phyloP scores from a whole-genome alignment of 1,284 basidiomycete species.

The Pterulicium gracile region DNA sequence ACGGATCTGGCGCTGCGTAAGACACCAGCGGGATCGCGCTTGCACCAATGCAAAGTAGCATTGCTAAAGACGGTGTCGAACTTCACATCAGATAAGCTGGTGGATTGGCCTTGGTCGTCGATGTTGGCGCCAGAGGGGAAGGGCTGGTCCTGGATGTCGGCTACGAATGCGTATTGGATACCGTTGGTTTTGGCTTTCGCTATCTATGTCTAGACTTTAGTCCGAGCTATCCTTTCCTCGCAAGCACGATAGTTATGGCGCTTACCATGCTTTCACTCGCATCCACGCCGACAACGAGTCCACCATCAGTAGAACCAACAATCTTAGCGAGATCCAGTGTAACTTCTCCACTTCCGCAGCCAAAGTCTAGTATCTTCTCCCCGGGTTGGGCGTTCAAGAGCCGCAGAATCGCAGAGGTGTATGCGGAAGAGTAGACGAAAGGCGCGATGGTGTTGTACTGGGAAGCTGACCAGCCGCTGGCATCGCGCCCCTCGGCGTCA shows the following conservation, averaged over 20 bases:
- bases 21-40: slow-evolving; percentile 56
- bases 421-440: slow-evolving; percentile 68
- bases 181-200: slow-evolving; percentile 41
- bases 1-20: slow-evolving; percentile 45
- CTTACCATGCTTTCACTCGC: slow-evolving; percentile 64
- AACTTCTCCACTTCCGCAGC: slow-evolving; percentile 76
- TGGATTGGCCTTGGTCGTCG: slow-evolving; percentile 17
- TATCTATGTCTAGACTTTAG: slow-evolving; percentile 30
- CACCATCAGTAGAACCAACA: slow-evolving; percentile 36
- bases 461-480: slow-evolving; percentile 36
- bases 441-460: slow-evolving; percentile 47
- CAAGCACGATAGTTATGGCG: not conserved
- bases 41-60: slow-evolving; percentile 80
- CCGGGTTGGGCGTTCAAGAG: slow-evolving; percentile 54
- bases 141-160: slow-evolving; percentile 40
- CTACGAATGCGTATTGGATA: slow-evolving; percentile 32
- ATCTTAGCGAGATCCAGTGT: slow-evolving; percentile 43
- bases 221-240: not conserved
- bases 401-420: slow-evolving; percentile 48
- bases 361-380: slow-evolving; percentile 68
- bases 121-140: slow-evolving; percentile 15
- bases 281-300: slow-evolving; percentile 60
- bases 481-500: slow-evolving; percentile 7
- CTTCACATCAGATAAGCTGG: slow-evolving; percentile 16
- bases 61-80: slow-evolving; percentile 71